These are phyloP conservation scores for Filobasidium floriforme DNA, from an alignment of 768 basidiomycete genomes.

Conservation along the genomic window DNA sequence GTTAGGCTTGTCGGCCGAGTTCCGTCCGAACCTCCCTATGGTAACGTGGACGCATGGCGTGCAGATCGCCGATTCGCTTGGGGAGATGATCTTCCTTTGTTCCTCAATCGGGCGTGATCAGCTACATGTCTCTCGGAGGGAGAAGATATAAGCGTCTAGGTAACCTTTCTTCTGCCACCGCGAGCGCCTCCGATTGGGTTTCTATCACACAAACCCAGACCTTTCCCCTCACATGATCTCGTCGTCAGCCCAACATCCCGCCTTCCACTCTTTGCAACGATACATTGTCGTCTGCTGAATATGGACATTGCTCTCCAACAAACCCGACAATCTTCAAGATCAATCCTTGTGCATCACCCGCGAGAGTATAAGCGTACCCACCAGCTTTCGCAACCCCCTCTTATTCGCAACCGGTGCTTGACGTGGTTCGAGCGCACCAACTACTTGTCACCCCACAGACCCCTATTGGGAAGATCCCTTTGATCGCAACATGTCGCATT, in stretches of 20 bases:
- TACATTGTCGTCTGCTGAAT: not conserved
- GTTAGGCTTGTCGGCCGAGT: no score
- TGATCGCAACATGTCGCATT: not conserved
- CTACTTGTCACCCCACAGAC: slow-evolving; percentile 11
- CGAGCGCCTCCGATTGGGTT: not conserved
- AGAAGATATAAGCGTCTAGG: no score
- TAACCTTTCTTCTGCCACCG: no score
- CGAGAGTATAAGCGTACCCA: not conserved
- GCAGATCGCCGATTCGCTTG: no score
- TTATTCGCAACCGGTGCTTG: slow-evolving; percentile 6
- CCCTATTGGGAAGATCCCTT: slow-evolving; percentile 4
- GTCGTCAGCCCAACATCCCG: slow-evolving; percentile 1
- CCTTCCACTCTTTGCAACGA: not conserved
- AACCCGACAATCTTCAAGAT: not conserved
- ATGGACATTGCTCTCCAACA: slow-evolving; percentile 12
- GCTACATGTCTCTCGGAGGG: no score
- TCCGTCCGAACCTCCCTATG: no score
- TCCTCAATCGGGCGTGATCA: no score
- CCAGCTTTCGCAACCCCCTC: not conserved
- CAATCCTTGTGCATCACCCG: not conserved
- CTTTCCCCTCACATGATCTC: slow-evolving; percentile 5
- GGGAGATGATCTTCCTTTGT: no score
- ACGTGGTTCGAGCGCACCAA: slow-evolving; percentile 20
- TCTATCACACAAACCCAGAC: not conserved
- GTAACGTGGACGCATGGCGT: no score